Evolutionary conservation across 23 red algal genomes (phyloP).

Genomic region (Pyropia haitanensis): DNA sequence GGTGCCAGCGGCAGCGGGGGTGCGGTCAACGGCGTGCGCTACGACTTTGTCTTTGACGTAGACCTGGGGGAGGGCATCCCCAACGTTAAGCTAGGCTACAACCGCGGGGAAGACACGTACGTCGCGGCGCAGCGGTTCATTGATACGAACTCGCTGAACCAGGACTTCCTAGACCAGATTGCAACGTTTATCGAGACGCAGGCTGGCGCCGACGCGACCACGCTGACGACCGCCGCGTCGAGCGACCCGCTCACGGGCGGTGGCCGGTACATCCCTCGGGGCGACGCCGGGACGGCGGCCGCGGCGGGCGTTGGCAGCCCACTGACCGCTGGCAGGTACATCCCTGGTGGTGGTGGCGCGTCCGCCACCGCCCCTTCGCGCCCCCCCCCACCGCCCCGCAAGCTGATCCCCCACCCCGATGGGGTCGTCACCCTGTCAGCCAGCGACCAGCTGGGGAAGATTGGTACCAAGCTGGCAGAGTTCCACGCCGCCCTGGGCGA

Average conservation of each 20-base stretch:
- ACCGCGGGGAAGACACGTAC: slow-evolving; percentile 92
- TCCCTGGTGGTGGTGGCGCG: slow-evolving; percentile 22
- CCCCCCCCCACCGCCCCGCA: slow-evolving; percentile 45
- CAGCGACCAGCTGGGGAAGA: slow-evolving; percentile 45
- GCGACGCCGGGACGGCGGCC: not conserved
- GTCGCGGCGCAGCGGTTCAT: slow-evolving; percentile 89
- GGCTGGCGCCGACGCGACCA: slow-evolving; percentile 44
- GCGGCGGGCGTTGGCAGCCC: slow-evolving; percentile 7
- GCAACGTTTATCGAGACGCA: slow-evolving; percentile 86
- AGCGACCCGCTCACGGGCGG: slow-evolving; percentile 75
- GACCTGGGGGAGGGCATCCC: slow-evolving; percentile 74
- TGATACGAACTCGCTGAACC: slow-evolving; percentile 65
- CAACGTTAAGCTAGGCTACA: slow-evolving; percentile 76
- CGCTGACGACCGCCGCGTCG: slow-evolving; percentile 3
- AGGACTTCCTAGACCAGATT: slow-evolving; percentile 84
- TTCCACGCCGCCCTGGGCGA: slow-evolving; percentile 38
- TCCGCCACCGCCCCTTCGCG: slow-evolving; percentile 6
- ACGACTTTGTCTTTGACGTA: slow-evolving; percentile 99
- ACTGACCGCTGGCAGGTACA: slow-evolving; percentile 50
- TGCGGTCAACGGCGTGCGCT: slow-evolving; percentile 43
- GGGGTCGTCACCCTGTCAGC: slow-evolving; percentile 40
- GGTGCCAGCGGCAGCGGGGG: slow-evolving; percentile 29
- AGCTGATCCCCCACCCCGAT: slow-evolving; percentile 49
- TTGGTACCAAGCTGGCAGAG: slow-evolving; percentile 41
- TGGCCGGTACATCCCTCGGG: slow-evolving; percentile 63